Evolutionary conservation across 176 grass and related monocot species (phyloP), one percentile per base, ranked within the genome.

Genomic region (Oryza glaberrima): DNA sequence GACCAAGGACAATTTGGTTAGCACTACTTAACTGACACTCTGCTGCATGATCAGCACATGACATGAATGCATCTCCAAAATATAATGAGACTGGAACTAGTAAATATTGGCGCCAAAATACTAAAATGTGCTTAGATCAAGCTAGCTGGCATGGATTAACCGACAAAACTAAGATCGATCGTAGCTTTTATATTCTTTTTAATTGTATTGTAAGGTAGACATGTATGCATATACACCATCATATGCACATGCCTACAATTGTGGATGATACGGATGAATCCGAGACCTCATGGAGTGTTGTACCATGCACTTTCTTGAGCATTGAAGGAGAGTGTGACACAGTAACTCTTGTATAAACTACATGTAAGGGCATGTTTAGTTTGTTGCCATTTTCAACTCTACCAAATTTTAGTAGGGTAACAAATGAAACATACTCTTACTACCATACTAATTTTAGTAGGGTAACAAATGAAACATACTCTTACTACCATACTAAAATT

Each of bases 1-100:
- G 11, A 76, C 28, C 68, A 80, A 75, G 13, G 52, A 41, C 40
- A 85, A 70, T 13, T 70, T 40, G 72, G 25, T 76, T 22, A 73
- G 48, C 72, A 82, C 69, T 48, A 40, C 54, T 58, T 19, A 58
- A 34, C 22, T 43, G 22, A 75, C 34, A 81, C 69, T 65, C 12
- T 69, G 81, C 84, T 15, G 16, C 77, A 81, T 63, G 70, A 20
- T 69, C 77, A 80, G n/a, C 64, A 81, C 64, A 81, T 81, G 87
- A 48, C n/a, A 64, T 38, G 14, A 28, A 63, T 34, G n/a, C n/a
- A 43, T 44, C 20, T 17, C n/a, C 13, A 15, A 38, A 73, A 35
- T 69, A 51, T 9, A 76, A 56, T 47, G 22, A 60, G 45, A 64
- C 15, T 38, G 23, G 65, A 66, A 22, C 56, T 54, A 70, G 34